These are phyloP conservation scores for Lachnellula arida DNA, from an alignment of 2,329 filamentous ascomycete genomes.

Conservation along the genomic window DNA sequence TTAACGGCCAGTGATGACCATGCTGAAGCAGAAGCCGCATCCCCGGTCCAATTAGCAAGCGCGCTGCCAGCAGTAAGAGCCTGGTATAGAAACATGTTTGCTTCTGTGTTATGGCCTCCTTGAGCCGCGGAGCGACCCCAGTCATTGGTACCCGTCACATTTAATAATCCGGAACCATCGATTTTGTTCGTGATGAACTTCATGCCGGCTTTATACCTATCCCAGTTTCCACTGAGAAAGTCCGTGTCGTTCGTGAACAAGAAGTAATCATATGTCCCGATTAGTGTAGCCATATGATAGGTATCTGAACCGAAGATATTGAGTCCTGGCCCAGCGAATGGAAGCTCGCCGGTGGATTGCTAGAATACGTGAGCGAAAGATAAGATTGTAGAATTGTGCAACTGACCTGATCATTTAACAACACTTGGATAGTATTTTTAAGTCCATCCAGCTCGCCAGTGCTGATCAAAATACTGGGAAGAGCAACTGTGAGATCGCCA, in stretches of 20 bases:
- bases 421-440: conserved; percentile 44
- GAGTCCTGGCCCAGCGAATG: conserved; percentile 46
- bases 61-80: conserved; percentile 43
- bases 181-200: conserved; percentile 40
- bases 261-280: conserved; percentile 55
- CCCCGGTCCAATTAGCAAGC: conserved; percentile 39
- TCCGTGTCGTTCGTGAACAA: conserved; percentile 48
- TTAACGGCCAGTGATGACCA: conserved; percentile 18
- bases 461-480: conserved; percentile 49
- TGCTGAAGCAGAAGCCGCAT: conserved; percentile 15
- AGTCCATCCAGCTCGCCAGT: conserved; percentile 49
- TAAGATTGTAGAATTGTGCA: not conserved
- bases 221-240: conserved; percentile 45
- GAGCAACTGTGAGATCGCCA: conserved; percentile 55
- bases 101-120: conserved; percentile 29
- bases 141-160: conserved; percentile 26
- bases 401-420: conserved; percentile 35
- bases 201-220: conserved; percentile 44
- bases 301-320: conserved; percentile 40
- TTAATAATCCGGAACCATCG: conserved; percentile 32
- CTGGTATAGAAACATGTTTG: conserved; percentile 36
- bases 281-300: conserved; percentile 55
- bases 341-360: conserved; percentile 38
- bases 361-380: conserved; percentile 7
- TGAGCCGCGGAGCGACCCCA: conserved; percentile 26